A percentile compares a stretch with the other conserved stretches of the same genome.
Conservation (phyloP, 305 asterid species). For the Ajuga reptans region DNA sequence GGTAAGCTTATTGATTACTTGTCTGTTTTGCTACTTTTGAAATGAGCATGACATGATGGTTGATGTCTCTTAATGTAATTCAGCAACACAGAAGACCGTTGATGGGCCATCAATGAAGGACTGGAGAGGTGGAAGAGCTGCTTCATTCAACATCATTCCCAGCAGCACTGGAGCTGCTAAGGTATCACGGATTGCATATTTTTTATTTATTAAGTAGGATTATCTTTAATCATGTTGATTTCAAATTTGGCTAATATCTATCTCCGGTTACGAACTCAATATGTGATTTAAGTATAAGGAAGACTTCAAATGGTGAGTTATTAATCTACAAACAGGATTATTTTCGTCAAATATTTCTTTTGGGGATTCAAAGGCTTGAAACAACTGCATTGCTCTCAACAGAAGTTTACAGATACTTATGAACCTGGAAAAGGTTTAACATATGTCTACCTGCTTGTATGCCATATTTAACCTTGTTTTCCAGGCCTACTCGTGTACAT, state of each 20-base stretch:
- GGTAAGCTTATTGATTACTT: constrained; percentile 29
- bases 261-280: neutral
- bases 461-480: no score
- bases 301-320: no score
- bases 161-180: constrained; percentile 78
- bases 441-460: no score
- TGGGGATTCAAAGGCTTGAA: no score
- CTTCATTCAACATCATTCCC: constrained; percentile 66
- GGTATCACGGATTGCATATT: constrained; percentile 27
- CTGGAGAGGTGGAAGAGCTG: constrained; percentile 84
- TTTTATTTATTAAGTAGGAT: neutral
- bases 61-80: constrained; percentile 4
- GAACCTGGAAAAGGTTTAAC: no score
- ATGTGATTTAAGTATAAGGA: neutral
- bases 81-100: constrained; percentile 70
- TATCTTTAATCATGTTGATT: neutral
- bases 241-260: neutral
- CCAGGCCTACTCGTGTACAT: no score
- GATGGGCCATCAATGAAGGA: constrained; percentile 75
- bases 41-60: neutral
- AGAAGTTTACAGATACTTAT: no score
- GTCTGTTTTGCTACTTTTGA: neutral
- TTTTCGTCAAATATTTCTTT: no score
- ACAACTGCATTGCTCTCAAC: no score
- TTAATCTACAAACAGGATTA: no score